Percentiles rank a stretch among this genome's conserved stretches.
Conservation (phyloP, 1,284 basidiomycete genomes). For the Heliocybe sulcata region DNA sequence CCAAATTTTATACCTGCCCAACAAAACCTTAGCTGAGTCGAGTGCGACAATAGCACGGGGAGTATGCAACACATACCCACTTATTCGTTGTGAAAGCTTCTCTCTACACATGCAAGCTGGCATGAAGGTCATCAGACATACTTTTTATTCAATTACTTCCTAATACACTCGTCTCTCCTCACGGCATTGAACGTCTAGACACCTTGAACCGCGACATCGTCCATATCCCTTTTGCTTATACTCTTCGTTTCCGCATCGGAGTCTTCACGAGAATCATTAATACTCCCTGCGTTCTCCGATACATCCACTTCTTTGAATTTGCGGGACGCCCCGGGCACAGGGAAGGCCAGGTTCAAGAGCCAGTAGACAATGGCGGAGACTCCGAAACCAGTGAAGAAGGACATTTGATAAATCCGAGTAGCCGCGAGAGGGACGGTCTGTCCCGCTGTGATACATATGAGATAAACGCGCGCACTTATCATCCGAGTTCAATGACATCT, state of each 20-base stretch:
- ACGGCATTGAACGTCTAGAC: neutral
- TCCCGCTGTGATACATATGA: conserved; percentile 31
- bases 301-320: conserved; percentile 61
- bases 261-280: neutral
- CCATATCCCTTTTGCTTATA: neutral
- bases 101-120: too few relatives aligned
- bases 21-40: too few relatives aligned
- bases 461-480: neutral
- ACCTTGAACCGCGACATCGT: neutral
- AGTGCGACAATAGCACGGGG: too few relatives aligned
- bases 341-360: conserved; percentile 48
- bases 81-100: too few relatives aligned
- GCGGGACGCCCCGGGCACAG: conserved; percentile 42
- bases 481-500: too few relatives aligned
- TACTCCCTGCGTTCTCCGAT: conserved; percentile 22
- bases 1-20: too few relatives aligned
- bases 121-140: too few relatives aligned
- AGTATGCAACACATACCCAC: too few relatives aligned
- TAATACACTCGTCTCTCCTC: neutral
- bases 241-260: neutral
- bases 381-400: conserved; percentile 76
- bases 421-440: conserved; percentile 55
- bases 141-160: neutral
- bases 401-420: conserved; percentile 64
- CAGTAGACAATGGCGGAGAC: conserved; percentile 63